Conservation (phyloP, 306 rosid species). For the Boehmeria nivea region DNA sequence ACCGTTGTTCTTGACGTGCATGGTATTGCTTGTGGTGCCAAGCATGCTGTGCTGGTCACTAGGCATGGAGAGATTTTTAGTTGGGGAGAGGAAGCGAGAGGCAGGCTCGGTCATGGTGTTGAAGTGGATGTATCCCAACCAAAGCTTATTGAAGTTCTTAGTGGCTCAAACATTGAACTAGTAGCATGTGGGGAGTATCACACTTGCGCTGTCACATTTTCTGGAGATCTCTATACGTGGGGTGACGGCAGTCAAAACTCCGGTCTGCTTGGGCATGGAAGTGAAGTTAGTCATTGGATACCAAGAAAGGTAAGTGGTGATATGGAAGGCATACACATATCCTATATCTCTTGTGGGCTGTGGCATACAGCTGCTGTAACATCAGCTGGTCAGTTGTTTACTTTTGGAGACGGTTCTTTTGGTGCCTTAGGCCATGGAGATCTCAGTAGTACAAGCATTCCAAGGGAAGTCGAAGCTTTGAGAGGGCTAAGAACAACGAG, state of each 20-base stretch:
- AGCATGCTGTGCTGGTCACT: constrained; percentile 76
- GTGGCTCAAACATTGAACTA: constrained; percentile 63
- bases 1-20: constrained; percentile 82
- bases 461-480: constrained; percentile 74
- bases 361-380: constrained; percentile 95
- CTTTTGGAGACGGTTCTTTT: constrained; percentile 97
- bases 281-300: constrained; percentile 77
- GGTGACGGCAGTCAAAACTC: constrained; percentile 72
- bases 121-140: constrained; percentile 78
- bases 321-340: constrained; percentile 65
- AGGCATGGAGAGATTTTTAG: constrained; percentile 91
- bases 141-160: constrained; percentile 59
- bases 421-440: constrained; percentile 97
- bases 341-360: constrained; percentile 84
- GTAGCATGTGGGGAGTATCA: constrained; percentile 96
- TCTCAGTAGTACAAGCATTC: constrained; percentile 51
- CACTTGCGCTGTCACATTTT: constrained; percentile 80
- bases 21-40: constrained; percentile 76
- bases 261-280: constrained; percentile 86
- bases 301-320: constrained; percentile 73
- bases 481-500: constrained; percentile 61
- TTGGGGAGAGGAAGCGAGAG: constrained; percentile 97
- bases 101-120: constrained; percentile 95
- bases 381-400: constrained; percentile 81
- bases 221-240: constrained; percentile 97